These are phyloP conservation scores for Plantago rigida DNA, from an alignment of 305 asterid species.

Conservation along the genomic window DNA sequence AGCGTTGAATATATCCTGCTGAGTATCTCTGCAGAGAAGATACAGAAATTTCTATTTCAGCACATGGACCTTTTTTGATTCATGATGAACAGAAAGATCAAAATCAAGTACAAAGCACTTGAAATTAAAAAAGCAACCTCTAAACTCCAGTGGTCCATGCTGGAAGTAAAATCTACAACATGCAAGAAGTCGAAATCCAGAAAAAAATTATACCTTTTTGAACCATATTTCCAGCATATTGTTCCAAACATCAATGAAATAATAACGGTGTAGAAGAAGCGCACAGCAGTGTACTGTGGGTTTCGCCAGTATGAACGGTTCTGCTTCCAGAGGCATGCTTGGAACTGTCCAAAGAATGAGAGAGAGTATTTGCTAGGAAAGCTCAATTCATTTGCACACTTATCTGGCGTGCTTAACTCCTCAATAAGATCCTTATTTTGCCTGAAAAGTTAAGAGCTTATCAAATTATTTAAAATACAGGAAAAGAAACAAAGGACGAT, in stretches of 20 bases:
- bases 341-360: conserved; percentile 43
- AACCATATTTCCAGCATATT: conserved; percentile 76
- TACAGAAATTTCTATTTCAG: conserved; percentile 3
- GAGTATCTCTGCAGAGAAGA: conserved; percentile 43
- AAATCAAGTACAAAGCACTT: background rate
- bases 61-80: conserved; percentile 1
- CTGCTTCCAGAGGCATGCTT: conserved; percentile 66
- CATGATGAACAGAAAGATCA: background rate
- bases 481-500: background rate
- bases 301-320: conserved; percentile 60
- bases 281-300: conserved; percentile 74
- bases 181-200: conserved; percentile 16
- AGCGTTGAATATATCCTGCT: conserved; percentile 68
- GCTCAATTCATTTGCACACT: conserved; percentile 35
- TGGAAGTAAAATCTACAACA: background rate
- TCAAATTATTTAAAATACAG: background rate
- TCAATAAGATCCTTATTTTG: conserved; percentile 47
- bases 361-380: conserved; percentile 53
- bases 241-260: conserved; percentile 73
- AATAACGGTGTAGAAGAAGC: conserved; percentile 65
- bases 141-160: background rate
- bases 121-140: background rate
- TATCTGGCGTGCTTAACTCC: conserved; percentile 51
- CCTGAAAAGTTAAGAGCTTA: conserved; percentile 30
- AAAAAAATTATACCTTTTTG: conserved; percentile 42